Evolutionary conservation across 2,329 filamentous ascomycete genomes (phyloP), one percentile per base, ranked within the genome.

Genomic region (Alternaria consortialis): DNA sequence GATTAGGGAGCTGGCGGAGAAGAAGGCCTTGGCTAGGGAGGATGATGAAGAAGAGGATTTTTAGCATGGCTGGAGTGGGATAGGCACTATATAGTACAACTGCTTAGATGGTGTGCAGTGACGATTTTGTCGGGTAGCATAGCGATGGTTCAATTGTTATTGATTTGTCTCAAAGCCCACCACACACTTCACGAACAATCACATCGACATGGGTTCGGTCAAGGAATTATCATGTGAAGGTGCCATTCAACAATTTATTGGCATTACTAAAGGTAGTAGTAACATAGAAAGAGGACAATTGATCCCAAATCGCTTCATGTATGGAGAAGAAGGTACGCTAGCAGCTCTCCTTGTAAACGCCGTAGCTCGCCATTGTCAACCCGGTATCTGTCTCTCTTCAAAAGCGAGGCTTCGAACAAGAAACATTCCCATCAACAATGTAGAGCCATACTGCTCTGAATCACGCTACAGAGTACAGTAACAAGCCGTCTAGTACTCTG

Each of bases 1-100:
- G 87, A 98, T 99, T 74, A 86, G 90, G 53, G 92, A 96, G 75
- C 72, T 95, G 71, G 93, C 89, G 1, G 94, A 97, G 83, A 84
- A 83, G 74, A 85, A 88, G 74, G 80, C 89, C 40, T 83, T 85
- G 60, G 88, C 87, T 8, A 80, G 87, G 76, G 71, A 74, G n/a
- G 65, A 77, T 6, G 68, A 74, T 9, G 64, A 66, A 5, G 63
- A 63, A 32, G 63, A 58, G n/a, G 25, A 29, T 1, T 29, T 29
- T 29, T 29, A 29, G 27, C 6, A 7, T 29, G 27, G 27, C n/a
- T 23, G 39, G 40, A 7, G 40, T 50, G 2, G 2, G 8, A 27
- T 25, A 23, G 11, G 3, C 1, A 23, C 27, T 8, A 43, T 25
- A 4, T 37, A 34, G 46, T 36, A 11, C 6, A 31, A 20, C 3